Evolutionary conservation across 495 filamentous ascomycete species (phyloP).

Genomic region (Aspergillus avenaceus): DNA sequence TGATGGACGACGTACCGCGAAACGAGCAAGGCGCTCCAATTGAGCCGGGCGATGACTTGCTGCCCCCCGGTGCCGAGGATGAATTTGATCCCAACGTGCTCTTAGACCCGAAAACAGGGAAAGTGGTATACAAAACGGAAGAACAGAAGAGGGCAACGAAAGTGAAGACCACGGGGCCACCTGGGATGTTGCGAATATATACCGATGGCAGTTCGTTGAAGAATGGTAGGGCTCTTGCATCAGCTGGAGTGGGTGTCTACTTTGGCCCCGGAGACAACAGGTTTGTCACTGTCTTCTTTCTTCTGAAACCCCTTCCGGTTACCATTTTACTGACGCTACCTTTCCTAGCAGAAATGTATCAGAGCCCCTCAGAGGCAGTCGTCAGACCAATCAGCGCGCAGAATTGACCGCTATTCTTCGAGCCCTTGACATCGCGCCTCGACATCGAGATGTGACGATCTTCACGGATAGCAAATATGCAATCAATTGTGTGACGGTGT

Average conservation of each 20-base stretch:
- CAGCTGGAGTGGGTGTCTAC: slow-evolving; percentile 82
- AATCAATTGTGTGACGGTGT: slow-evolving; percentile 84
- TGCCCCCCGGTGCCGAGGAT: slow-evolving; percentile 54
- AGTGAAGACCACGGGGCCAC: slow-evolving; percentile 29
- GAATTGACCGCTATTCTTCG: slow-evolving; percentile 86
- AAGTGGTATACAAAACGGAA: slow-evolving; percentile 54
- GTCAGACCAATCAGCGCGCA: slow-evolving; percentile 92
- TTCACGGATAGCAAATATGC: slow-evolving; percentile 81
- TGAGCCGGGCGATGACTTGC: slow-evolving; percentile 50
- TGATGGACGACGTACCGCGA: slow-evolving; percentile 26
- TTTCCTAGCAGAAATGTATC: slow-evolving; percentile 70
- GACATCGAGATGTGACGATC: slow-evolving; percentile 61
- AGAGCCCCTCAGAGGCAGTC: slow-evolving; percentile 66
- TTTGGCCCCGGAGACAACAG: slow-evolving; percentile 71
- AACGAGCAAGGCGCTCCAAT: slow-evolving; percentile 42
- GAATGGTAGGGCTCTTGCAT: slow-evolving; percentile 70
- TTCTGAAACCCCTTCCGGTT: neutral
- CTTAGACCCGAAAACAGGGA: slow-evolving; percentile 53
- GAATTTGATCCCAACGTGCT: slow-evolving; percentile 58
- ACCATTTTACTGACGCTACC: slow-evolving; percentile 20
- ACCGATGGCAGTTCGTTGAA: slow-evolving; percentile 82
- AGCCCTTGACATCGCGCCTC: slow-evolving; percentile 71
- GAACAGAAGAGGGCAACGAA: slow-evolving; percentile 46
- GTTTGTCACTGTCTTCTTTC: slow-evolving; percentile 39
- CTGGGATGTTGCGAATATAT: slow-evolving; percentile 66